Percentiles rank a stretch among this genome's conserved stretches.
Evolutionary conservation across 225 moss, liverwort and hornwort species (phyloP).

Genomic region (Pseudoscleropodium purum): DNA sequence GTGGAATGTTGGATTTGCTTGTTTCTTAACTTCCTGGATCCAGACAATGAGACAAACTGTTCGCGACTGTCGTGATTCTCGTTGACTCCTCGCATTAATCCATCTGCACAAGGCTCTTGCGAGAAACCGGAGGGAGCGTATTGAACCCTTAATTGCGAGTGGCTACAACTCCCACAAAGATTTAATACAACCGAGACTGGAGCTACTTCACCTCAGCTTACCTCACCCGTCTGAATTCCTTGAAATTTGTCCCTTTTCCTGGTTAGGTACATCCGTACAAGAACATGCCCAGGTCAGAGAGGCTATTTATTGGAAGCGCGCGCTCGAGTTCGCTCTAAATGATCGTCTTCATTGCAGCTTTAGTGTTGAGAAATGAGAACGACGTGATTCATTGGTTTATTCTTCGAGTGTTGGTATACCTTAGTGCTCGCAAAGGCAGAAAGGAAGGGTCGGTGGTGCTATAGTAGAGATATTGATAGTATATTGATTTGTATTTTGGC

Average conservation of each 20-base stretch:
- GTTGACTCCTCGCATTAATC: background rate
- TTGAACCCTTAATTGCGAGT: background rate
- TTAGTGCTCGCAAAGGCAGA: background rate
- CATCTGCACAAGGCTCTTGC: background rate
- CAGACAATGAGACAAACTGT: background rate
- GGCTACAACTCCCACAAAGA: background rate
- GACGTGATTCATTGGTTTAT: background rate
- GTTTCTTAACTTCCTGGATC: background rate
- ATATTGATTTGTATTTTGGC: background rate
- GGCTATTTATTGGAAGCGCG: background rate
- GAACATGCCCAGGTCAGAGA: background rate
- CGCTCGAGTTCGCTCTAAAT: background rate
- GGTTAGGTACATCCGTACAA: background rate
- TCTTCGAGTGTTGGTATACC: background rate
- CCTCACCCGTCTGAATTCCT: background rate
- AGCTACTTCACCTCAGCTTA: background rate
- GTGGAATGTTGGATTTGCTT: background rate
- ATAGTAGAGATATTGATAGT: background rate
- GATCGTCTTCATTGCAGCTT: background rate
- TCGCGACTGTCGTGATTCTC: background rate
- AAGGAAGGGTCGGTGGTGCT: background rate
- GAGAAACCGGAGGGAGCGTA: background rate
- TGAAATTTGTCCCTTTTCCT: background rate
- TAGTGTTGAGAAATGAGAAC: background rate
- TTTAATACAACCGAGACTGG: background rate